Conservation (phyloP, 345 rosid species). For the Crucihimalaya himalaica region DNA sequence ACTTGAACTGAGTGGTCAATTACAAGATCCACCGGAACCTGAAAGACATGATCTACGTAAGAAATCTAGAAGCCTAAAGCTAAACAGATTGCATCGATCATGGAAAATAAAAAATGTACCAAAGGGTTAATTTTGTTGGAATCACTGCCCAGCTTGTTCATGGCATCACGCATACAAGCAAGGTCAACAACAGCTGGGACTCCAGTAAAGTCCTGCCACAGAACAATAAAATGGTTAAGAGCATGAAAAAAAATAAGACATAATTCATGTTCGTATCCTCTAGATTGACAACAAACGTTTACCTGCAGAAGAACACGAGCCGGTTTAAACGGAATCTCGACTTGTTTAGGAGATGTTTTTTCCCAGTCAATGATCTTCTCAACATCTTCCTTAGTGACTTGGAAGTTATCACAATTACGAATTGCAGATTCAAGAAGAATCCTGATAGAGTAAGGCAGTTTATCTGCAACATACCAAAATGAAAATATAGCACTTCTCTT, state of each 20-base stretch:
- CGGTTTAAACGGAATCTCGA: conserved; percentile 98
- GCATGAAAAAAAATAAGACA: conserved; percentile 23
- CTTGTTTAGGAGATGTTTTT: conserved; percentile 83
- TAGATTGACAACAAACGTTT: background rate
- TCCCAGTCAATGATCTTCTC: conserved; percentile 98
- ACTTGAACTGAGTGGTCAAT: conserved; percentile 99
- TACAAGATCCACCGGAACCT: conserved; percentile 96
- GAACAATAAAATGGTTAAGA: conserved; percentile 45
- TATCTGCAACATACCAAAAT: conserved; percentile 52
- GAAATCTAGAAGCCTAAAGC: background rate
- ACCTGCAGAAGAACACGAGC: conserved; percentile 99
- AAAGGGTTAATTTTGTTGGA: conserved; percentile 62
- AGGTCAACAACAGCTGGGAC: conserved; percentile 99
- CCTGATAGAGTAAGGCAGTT: conserved; percentile 88
- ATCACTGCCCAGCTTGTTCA: conserved; percentile 88
- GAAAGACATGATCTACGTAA: background rate
- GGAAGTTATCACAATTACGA: conserved; percentile 96
- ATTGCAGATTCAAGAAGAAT: conserved; percentile 95
- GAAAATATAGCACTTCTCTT: conserved; percentile 46
- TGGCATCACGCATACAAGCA: conserved; percentile 99
- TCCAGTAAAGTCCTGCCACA: conserved; percentile 93
- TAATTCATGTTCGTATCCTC: background rate
- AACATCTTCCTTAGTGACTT: conserved; percentile 86
- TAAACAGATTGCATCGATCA: background rate
- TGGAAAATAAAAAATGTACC: conserved; percentile 29